A percentile compares a stretch with the other conserved stretches of the same genome.
Conservation (phyloP, 768 basidiomycete genomes). For the Trametes meyenii region DNA sequence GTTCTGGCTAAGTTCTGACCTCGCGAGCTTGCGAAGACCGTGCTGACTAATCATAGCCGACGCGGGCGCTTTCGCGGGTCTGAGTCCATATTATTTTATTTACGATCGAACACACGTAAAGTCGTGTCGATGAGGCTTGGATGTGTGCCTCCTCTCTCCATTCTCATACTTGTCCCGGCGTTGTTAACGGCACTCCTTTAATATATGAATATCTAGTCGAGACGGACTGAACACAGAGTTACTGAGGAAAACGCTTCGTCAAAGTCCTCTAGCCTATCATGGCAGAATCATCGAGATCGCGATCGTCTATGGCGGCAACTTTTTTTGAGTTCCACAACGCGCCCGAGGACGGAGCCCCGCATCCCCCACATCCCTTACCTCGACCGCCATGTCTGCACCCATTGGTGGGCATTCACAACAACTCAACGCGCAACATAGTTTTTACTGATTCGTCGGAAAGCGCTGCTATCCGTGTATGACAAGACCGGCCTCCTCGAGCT, state of each 20-base stretch:
- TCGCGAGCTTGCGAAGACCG: background rate
- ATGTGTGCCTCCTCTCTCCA: too few relatives aligned
- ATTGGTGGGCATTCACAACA: constrained; percentile 32
- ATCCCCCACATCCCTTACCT: background rate
- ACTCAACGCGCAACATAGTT: background rate
- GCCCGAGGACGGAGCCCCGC: background rate
- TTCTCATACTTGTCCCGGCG: too few relatives aligned
- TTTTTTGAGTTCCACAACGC: constrained; percentile 12
- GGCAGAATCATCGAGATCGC: constrained; percentile 13
- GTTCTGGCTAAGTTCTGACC: background rate
- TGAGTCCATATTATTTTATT: too few relatives aligned
- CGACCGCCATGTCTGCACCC: constrained; percentile 36
- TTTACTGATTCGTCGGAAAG: constrained; percentile 42
- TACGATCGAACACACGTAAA: too few relatives aligned
- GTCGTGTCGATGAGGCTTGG: too few relatives aligned
- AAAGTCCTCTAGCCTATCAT: constrained; percentile 2
- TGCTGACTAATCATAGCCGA: too few relatives aligned
- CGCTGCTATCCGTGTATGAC: constrained; percentile 95
- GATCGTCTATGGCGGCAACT: constrained; percentile 7
- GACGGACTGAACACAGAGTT: too few relatives aligned
- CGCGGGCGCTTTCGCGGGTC: too few relatives aligned
- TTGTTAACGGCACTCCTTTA: too few relatives aligned
- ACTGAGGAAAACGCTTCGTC: too few relatives aligned
- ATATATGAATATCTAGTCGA: too few relatives aligned
- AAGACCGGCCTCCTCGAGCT: constrained; percentile 89